Evolutionary conservation across 257 asterid genomes (phyloP).

Genomic region (Solanum stenotomum): DNA sequence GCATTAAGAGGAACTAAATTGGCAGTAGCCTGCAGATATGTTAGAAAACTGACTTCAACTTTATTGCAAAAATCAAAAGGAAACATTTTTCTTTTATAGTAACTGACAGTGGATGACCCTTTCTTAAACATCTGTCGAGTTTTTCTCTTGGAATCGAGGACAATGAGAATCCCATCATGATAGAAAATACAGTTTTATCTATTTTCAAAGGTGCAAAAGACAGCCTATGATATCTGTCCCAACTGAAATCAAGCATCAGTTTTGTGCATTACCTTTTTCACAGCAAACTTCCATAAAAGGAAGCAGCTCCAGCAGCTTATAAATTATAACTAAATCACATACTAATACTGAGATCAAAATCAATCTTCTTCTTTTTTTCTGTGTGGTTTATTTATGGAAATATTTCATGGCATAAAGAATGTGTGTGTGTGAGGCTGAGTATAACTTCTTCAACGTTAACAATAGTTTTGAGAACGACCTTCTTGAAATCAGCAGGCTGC

Average conservation of each 20-base stretch:
- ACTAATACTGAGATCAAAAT: neutral
- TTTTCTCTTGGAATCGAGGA: neutral
- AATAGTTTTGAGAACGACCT: neutral
- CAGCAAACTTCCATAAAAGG: neutral
- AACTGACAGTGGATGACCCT: neutral
- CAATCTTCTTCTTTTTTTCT: neutral
- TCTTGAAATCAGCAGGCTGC: neutral
- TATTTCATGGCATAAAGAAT: neutral
- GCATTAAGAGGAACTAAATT: slow-evolving; percentile 49
- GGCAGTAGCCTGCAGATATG: slow-evolving; percentile 46
- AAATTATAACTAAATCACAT: neutral
- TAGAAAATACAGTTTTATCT: neutral
- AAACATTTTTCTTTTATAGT: neutral
- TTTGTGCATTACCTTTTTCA: neutral
- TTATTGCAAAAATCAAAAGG: neutral
- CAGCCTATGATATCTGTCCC: neutral
- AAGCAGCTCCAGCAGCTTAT: neutral
- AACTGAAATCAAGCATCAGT: neutral
- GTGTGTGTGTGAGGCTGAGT: neutral
- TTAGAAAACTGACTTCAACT: neutral
- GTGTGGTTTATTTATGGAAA: neutral
- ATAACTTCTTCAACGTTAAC: neutral
- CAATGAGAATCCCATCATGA: neutral
- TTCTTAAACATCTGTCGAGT: neutral
- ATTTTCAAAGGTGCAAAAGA: neutral